A percentile compares a stretch with the other conserved stretches of the same genome.
Evolutionary conservation across 2,329 filamentous ascomycete genomes (phyloP).

Genomic region (Rutstroemia sydowiana): DNA sequence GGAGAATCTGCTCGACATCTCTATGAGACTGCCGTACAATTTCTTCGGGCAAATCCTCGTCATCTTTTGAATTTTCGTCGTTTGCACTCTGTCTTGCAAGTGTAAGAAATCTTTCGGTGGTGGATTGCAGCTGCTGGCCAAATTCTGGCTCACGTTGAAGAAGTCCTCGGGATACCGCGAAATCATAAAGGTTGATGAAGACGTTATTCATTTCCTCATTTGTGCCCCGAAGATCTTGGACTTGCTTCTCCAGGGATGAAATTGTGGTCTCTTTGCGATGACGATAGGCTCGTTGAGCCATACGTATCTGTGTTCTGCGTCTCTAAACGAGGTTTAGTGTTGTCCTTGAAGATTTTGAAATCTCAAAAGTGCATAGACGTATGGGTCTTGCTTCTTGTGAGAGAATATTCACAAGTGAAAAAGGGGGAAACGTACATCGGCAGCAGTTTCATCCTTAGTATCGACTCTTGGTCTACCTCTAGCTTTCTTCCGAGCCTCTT

Average conservation of each 20-base stretch:
- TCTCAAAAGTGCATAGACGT: background rate
- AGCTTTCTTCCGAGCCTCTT: constrained; percentile 49
- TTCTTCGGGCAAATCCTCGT: constrained; percentile 18
- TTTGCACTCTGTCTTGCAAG: constrained; percentile 43
- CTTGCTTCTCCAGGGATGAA: constrained; percentile 60
- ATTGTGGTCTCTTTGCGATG: constrained; percentile 80
- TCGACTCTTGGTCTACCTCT: constrained; percentile 70
- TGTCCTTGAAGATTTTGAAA: too few species aligned
- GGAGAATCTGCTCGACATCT: background rate
- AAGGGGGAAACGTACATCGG: constrained; percentile 55
- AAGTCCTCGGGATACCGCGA: constrained; percentile 49
- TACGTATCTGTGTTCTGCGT: constrained; percentile 77
- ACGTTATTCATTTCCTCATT: constrained; percentile 68
- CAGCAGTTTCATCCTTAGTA: constrained; percentile 68
- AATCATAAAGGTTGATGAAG: constrained; percentile 61
- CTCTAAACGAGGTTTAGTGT: constrained; percentile 45
- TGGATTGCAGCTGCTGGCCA: constrained; percentile 46
- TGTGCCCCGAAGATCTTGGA: constrained; percentile 58
- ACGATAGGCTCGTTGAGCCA: constrained; percentile 79
- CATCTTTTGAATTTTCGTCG: constrained; percentile 29
- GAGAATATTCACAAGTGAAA: background rate
- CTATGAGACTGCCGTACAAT: constrained; percentile 5
- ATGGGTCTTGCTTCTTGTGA: background rate
- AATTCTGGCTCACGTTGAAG: constrained; percentile 50
- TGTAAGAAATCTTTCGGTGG: constrained; percentile 50